These are phyloP conservation scores for Coemansia sp. DNA, from an alignment of 192 early-diverging fungal species.

Conservation along the genomic window DNA sequence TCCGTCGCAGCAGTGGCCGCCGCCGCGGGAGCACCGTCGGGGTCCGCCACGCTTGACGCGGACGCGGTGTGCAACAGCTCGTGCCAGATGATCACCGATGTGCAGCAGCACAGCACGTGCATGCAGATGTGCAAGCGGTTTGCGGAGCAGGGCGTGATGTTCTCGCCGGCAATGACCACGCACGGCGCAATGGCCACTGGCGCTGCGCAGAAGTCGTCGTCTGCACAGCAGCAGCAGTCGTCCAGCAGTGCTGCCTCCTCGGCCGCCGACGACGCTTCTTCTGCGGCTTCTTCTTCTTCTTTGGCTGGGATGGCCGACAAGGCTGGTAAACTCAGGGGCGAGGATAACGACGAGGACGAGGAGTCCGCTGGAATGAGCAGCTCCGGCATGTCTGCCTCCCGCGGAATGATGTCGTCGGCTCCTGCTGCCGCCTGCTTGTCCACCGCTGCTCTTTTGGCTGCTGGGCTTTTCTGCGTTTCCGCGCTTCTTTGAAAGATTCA, in stretches of 20 bases:
- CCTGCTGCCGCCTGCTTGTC: not conserved
- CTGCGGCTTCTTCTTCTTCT: not conserved
- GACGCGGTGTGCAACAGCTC: slow-evolving; percentile 25
- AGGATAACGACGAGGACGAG: slow-evolving; percentile 24
- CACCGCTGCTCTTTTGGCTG: slow-evolving; percentile 1
- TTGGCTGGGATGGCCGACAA: slow-evolving; percentile 3
- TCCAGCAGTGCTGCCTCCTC: not conserved
- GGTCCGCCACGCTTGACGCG: not conserved
- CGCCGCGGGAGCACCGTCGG: not conserved
- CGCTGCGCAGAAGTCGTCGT: slow-evolving; percentile 1
- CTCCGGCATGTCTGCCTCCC: slow-evolving; percentile 1
- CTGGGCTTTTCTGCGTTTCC: not conserved
- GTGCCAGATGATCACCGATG: slow-evolving; percentile 24
- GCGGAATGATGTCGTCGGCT: not conserved
- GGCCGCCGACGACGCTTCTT: not conserved
- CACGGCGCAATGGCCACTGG: not conserved
- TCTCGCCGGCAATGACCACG: slow-evolving; percentile 10
- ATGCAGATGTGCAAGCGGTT: slow-evolving; percentile 35
- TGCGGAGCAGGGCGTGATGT: slow-evolving; percentile 26
- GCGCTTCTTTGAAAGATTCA: too few species aligned
- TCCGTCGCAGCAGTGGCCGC: not conserved
- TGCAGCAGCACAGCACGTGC: slow-evolving; percentile 36
- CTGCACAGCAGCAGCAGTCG: not conserved
- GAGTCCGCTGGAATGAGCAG: slow-evolving; percentile 1
- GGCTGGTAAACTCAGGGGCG: slow-evolving; percentile 11